A percentile compares a stretch with the other conserved stretches of the same genome.
Conservation (phyloP, 2,329 filamentous ascomycete genomes). For the Pseudogymnoascus sp. region DNA sequence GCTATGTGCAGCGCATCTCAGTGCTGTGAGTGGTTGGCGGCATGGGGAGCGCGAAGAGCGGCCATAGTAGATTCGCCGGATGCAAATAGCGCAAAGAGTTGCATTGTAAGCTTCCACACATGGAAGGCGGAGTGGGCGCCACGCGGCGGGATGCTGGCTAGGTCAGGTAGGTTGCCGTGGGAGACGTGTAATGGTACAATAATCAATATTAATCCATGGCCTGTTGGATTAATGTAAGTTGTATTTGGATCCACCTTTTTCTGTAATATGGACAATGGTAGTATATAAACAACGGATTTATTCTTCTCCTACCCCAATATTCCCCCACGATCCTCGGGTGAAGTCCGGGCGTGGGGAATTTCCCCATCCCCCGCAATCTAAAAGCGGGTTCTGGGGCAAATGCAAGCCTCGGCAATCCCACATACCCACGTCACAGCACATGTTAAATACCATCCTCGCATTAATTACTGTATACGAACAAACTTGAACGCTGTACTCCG, state of each 20-base stretch:
- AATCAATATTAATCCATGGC: neutral
- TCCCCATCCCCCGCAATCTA: neutral
- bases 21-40: neutral
- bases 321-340: neutral
- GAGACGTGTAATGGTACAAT: neutral
- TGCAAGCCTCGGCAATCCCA: neutral
- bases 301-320: neutral
- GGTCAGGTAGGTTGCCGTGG: neutral
- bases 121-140: neutral
- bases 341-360: neutral
- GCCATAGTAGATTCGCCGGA: neutral
- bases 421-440: neutral
- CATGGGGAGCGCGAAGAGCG: neutral
- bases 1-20: neutral
- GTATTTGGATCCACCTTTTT: neutral
- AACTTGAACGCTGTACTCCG: neutral
- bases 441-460: neutral
- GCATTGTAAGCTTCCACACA: neutral
- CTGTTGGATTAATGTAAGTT: neutral
- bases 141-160: neutral
- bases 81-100: neutral
- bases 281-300: neutral
- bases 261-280: neutral
- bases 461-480: neutral
- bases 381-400: neutral